Evolutionary conservation across 176 grass and related monocot species (phyloP).

Genomic region (Puccinellia tenuiflora): DNA sequence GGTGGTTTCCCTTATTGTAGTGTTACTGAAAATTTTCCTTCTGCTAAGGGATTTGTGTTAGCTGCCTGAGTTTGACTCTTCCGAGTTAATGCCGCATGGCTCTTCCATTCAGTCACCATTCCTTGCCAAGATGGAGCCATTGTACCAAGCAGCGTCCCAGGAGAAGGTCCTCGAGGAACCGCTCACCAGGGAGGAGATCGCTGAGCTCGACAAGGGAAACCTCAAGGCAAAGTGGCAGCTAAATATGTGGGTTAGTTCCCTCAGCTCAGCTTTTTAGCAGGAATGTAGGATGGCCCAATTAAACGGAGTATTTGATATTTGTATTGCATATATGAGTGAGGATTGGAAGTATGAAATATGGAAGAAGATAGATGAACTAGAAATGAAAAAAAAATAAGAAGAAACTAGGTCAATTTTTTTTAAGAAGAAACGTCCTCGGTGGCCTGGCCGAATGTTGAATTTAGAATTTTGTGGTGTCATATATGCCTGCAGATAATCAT

Average conservation of each 20-base stretch:
- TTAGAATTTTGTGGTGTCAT: too few relatives aligned
- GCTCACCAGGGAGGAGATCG: slow-evolving; percentile 46
- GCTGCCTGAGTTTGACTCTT: slow-evolving; percentile 83
- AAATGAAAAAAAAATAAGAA: not conserved
- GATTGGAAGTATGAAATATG: not conserved
- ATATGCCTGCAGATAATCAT: too few relatives aligned
- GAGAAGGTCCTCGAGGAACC: slow-evolving; percentile 82
- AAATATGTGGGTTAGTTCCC: slow-evolving; percentile 70
- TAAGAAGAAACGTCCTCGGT: too few relatives aligned
- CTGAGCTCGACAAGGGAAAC: slow-evolving; percentile 53
- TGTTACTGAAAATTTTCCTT: not conserved
- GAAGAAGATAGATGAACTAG: not conserved
- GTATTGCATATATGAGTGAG: not conserved
- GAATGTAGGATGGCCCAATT: not conserved
- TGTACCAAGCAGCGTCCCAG: slow-evolving; percentile 49
- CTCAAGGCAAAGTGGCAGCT: slow-evolving; percentile 59
- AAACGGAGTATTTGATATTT: not conserved
- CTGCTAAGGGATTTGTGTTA: slow-evolving; percentile 9
- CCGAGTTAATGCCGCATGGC: slow-evolving; percentile 53
- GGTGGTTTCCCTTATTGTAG: not conserved
- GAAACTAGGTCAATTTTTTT: too few relatives aligned
- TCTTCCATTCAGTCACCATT: slow-evolving; percentile 72
- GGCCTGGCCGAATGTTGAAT: too few relatives aligned
- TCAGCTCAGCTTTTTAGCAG: not conserved
- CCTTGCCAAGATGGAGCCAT: slow-evolving; percentile 51